Evolutionary conservation across 164 flowering plant genomes (phyloP).

Genomic region (Magnolia sinica): DNA sequence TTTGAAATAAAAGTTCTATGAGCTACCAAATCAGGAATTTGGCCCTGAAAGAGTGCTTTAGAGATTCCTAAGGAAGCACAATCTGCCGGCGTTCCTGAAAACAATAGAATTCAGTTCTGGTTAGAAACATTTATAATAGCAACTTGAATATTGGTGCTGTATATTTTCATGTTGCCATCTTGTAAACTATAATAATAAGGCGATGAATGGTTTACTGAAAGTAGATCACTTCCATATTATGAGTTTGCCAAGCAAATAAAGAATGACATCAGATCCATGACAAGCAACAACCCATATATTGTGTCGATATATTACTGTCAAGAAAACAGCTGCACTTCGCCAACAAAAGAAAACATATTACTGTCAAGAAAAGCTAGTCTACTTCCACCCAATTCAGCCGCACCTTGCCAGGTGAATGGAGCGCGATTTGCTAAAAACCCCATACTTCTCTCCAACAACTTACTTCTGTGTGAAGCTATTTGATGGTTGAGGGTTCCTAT

Average conservation of each 20-base stretch:
- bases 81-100: constrained; percentile 90
- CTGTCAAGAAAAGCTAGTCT: neutral
- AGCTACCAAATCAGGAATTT: constrained; percentile 71
- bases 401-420: no score
- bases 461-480: no score
- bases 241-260: neutral
- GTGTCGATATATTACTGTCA: no score
- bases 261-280: neutral
- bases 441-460: no score
- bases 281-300: no score
- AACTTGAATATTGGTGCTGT: neutral
- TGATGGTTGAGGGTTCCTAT: no score
- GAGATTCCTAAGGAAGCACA: constrained; percentile 82
- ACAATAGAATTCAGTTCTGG: neutral
- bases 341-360: no score
- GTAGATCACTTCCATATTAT: neutral
- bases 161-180: neutral
- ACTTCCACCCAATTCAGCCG: neutral
- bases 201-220: neutral
- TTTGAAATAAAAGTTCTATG: neutral
- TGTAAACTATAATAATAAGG: neutral
- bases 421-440: no score
- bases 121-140: neutral
- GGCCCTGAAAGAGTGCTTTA: constrained; percentile 53
- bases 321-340: no score